phyloP scores from a whole-genome alignment of 345 rosid species.

The Capsella bursapastoris region DNA sequence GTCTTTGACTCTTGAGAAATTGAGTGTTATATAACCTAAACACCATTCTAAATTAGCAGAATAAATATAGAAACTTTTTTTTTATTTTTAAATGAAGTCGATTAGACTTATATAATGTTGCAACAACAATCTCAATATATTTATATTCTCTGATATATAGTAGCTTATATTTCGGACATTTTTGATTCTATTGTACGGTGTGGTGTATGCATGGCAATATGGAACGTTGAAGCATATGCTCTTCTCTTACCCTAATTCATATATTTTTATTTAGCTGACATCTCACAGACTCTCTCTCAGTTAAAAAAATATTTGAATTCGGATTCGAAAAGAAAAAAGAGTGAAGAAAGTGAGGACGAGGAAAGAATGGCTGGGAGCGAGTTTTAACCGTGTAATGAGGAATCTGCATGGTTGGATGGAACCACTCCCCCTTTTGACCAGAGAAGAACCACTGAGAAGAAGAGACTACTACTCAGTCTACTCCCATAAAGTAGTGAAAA shows the following conservation, averaged over 20 bases:
- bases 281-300: conserved; percentile 10
- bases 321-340: conserved; percentile 17
- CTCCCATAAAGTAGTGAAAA: conserved; percentile 20
- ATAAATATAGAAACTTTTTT: neutral
- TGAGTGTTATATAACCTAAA: neutral
- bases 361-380: conserved; percentile 26
- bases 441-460: conserved; percentile 17
- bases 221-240: conserved; percentile 34
- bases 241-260: conserved; percentile 11
- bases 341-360: conserved; percentile 23
- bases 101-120: neutral
- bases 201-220: conserved; percentile 12
- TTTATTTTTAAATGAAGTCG: neutral
- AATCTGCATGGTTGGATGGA: conserved; percentile 45
- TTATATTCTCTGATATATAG: neutral
- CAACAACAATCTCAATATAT: neutral
- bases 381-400: conserved; percentile 41
- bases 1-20: neutral
- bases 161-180: neutral
- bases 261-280: conserved; percentile 3
- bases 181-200: conserved; percentile 13
- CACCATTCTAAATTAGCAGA: neutral
- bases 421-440: conserved; percentile 39
- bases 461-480: neutral
- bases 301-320: conserved; percentile 27